A percentile compares a stretch with the other conserved stretches of the same genome.
phyloP scores from a whole-genome alignment of 768 basidiomycete genomes.

The Mycena galericulata region DNA sequence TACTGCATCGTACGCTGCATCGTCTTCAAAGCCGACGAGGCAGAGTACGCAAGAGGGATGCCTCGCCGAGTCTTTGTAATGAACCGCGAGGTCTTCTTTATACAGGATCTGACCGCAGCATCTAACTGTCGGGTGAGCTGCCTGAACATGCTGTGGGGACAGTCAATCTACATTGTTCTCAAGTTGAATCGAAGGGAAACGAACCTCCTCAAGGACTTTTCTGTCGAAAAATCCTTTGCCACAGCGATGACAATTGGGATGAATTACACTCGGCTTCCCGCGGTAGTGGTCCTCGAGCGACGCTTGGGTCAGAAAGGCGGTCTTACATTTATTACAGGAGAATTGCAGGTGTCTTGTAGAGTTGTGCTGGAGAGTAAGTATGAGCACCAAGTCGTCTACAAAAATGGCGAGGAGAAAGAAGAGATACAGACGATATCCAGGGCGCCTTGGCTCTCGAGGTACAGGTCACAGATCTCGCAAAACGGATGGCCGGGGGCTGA shows the following conservation, averaged over 20 bases:
- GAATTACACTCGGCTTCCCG: slow-evolving; percentile 49
- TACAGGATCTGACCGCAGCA: slow-evolving; percentile 34
- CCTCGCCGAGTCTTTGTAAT: slow-evolving; percentile 52
- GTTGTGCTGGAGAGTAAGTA: background rate
- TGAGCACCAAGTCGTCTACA: too few relatives aligned
- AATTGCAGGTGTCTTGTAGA: background rate
- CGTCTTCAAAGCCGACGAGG: slow-evolving; percentile 48
- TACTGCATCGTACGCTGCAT: slow-evolving; percentile 44
- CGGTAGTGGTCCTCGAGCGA: slow-evolving; percentile 61
- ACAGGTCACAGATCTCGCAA: too few relatives aligned
- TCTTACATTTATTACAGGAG: background rate
- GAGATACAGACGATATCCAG: too few relatives aligned
- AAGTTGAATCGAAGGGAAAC: background rate
- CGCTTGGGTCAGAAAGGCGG: slow-evolving; percentile 45
- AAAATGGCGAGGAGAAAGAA: too few relatives aligned
- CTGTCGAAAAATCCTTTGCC: slow-evolving; percentile 56
- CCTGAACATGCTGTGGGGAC: slow-evolving; percentile 6
- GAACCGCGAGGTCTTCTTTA: slow-evolving; percentile 51
- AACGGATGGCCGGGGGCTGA: too few relatives aligned
- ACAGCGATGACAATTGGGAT: slow-evolving; percentile 61
- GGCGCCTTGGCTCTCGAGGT: too few relatives aligned
- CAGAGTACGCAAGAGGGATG: slow-evolving; percentile 54
- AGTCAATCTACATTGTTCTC: background rate
- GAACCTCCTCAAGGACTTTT: slow-evolving; percentile 49
- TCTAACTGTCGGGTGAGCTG: background rate